Percentiles rank a stretch among this genome's conserved stretches.
phyloP scores from a whole-genome alignment of 106 monocot genomes.

The Chionographis japonica region DNA sequence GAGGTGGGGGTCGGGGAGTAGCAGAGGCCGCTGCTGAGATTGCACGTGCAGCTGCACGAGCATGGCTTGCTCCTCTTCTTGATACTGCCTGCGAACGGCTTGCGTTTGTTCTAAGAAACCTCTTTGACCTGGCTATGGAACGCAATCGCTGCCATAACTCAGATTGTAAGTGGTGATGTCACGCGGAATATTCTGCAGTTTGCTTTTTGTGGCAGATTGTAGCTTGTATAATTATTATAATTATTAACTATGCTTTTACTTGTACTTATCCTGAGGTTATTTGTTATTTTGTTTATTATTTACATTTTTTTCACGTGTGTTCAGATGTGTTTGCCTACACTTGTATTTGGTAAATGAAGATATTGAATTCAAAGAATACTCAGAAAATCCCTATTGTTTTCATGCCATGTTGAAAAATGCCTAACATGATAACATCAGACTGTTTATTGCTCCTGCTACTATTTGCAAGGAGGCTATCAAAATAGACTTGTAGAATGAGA shows the following conservation, averaged over 20 bases:
- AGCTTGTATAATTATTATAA: not conserved
- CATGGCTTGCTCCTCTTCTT: conserved; percentile 90
- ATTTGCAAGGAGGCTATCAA: too few species aligned
- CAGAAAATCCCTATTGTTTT: too few species aligned
- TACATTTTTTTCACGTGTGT: too few species aligned
- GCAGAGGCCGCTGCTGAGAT: conserved; percentile 92
- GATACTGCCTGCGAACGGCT: conserved; percentile 93
- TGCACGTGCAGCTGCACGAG: conserved; percentile 86
- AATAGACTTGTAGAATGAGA: too few species aligned
- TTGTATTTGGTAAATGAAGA: too few species aligned
- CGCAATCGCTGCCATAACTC: conserved; percentile 50
- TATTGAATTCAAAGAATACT: too few species aligned
- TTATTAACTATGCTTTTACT: not conserved
- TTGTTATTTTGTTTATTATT: too few species aligned
- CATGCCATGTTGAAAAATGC: too few species aligned
- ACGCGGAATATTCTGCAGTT: not conserved
- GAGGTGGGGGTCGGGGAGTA: conserved; percentile 71
- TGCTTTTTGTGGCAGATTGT: not conserved
- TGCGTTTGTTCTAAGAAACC: conserved; percentile 75
- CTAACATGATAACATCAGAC: too few species aligned
- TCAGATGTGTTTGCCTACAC: too few species aligned
- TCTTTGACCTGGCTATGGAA: conserved; percentile 89
- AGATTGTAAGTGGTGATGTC: conserved; percentile 46
- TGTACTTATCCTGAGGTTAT: too few species aligned
- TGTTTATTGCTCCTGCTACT: too few species aligned